These are phyloP conservation scores for Lentinula raphanica DNA, from an alignment of 768 basidiomycete species.

Conservation along the genomic window DNA sequence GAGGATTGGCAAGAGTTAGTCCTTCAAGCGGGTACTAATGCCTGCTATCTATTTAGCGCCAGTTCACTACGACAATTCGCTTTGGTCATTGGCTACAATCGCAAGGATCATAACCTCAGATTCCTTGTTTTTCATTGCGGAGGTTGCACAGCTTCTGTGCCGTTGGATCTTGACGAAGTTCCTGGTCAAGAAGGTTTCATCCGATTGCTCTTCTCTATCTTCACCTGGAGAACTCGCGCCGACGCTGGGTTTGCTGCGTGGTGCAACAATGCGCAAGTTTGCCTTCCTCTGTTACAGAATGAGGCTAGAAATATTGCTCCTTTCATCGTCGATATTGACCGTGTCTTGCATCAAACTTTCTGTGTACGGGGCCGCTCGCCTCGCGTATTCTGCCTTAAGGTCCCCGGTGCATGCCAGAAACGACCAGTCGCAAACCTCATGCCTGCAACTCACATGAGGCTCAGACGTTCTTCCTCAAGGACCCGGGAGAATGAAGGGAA, in stretches of 20 bases:
- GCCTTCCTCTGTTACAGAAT: not conserved
- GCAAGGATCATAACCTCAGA: not conserved
- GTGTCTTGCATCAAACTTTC: not conserved
- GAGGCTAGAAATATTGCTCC: not conserved
- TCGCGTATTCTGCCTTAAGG: not conserved
- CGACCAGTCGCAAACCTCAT: not conserved
- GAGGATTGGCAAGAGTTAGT: conserved; percentile 9
- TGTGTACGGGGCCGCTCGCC: conserved; percentile 2
- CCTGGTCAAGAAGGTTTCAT: not conserved
- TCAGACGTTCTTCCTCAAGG: no score
- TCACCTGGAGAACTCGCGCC: conserved; percentile 5
- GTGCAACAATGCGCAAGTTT: conserved; percentile 3
- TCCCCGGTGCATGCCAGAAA: not conserved
- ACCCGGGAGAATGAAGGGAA: not conserved
- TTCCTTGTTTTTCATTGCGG: conserved; percentile 14
- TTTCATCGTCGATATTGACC: not conserved
- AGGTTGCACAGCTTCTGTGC: conserved; percentile 9
- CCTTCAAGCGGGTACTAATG: conserved; percentile 12
- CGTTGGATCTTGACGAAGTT: not conserved
- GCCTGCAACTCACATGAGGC: no score
- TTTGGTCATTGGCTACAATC: conserved; percentile 11
- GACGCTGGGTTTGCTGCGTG: conserved; percentile 10
- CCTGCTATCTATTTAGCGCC: conserved; percentile 8
- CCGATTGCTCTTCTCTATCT: conserved; percentile 8
- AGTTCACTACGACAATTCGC: conserved; percentile 8